Evolutionary conservation across 768 basidiomycete species (phyloP), one percentile per base, ranked within the genome.

Genomic region (Coprinopsis cinerea): DNA sequence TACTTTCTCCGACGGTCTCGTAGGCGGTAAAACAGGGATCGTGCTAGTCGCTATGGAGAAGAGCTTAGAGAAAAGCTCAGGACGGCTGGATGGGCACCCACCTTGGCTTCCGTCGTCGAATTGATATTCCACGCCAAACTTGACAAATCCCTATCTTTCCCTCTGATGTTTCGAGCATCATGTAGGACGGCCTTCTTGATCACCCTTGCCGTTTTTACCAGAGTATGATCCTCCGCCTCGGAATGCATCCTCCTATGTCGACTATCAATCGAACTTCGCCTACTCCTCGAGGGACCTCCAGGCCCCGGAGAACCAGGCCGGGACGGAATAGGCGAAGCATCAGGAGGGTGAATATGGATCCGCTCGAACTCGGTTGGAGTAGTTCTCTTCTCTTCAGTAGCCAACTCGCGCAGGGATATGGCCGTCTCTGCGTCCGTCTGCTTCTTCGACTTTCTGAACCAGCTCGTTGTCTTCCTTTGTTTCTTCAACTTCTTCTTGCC

Each of bases 181-280:
- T 88, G 86, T 35, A 88, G 63, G 5, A 88, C 73, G 1, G 82
- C 83, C n/a, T 75, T 74, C 65, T 81, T 86, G 34, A 88, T 53
- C 9, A 71, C 79, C 60, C 77, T 84, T 1, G 82, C 86, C 9
- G 84, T 85, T 28, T 75, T 70, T 17, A 75, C 64, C 15, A 81
- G 13, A 5, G 36, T 37, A 13, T 6, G 25, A 6, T 47, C 37
- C 5, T 9, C 27, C 13, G 44, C 18, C 32, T 20, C 44, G 7
- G 25, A 10, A 7, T 32, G 6, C 25, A 18, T 45, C n/a, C 18
- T 28, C 36, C 36, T 18, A 6, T 17, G 9, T 39, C 11, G 17
- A 39, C 36, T 18, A 39, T 18, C n/a, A n/a, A n/a, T n/a, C 36
- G 36, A 6, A 39, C 30, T 9, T 32, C 30, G 9, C 30, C 30